phyloP scores from a whole-genome alignment of 192 early-diverging fungal species.

The Coemansia sp. region DNA sequence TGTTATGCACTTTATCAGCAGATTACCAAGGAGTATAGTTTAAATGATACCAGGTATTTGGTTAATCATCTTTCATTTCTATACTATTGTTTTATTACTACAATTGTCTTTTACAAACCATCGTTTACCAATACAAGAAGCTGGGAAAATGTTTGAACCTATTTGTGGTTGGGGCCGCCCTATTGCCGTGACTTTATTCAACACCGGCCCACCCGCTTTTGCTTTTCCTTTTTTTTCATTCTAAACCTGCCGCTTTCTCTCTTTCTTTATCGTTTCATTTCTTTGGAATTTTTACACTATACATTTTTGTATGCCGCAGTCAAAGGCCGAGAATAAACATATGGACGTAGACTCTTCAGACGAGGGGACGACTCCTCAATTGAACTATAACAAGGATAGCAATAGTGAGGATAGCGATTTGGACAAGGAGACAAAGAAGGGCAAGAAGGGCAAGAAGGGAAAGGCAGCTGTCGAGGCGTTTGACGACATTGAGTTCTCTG shows the following conservation, averaged over 20 bases:
- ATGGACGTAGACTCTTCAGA: constrained; percentile 4
- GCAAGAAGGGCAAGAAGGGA: constrained; percentile 7
- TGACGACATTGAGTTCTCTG: constrained; percentile 7
- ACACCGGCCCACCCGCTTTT: neutral
- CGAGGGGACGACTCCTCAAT: neutral
- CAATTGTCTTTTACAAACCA: no score
- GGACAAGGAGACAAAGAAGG: neutral
- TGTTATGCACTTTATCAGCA: no score
- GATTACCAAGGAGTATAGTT: no score
- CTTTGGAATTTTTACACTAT: neutral
- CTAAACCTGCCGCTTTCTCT: neutral
- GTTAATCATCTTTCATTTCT: neutral
- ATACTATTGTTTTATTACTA: no score
- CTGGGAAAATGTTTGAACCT: no score
- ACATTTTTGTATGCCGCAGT: neutral
- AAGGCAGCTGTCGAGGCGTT: constrained; percentile 4
- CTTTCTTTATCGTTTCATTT: constrained; percentile 3
- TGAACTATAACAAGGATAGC: no score
- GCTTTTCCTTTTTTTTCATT: constrained; percentile 1
- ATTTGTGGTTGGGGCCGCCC: no score
- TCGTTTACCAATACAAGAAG: no score
- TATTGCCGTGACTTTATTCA: no score
- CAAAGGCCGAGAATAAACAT: neutral
- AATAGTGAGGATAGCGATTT: neutral
- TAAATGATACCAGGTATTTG: neutral